Percentiles rank a stretch among this genome's conserved stretches.
These are phyloP conservation scores for Taphrina communis DNA, from an alignment of 1,139 yeast species.

Conservation along the genomic window DNA sequence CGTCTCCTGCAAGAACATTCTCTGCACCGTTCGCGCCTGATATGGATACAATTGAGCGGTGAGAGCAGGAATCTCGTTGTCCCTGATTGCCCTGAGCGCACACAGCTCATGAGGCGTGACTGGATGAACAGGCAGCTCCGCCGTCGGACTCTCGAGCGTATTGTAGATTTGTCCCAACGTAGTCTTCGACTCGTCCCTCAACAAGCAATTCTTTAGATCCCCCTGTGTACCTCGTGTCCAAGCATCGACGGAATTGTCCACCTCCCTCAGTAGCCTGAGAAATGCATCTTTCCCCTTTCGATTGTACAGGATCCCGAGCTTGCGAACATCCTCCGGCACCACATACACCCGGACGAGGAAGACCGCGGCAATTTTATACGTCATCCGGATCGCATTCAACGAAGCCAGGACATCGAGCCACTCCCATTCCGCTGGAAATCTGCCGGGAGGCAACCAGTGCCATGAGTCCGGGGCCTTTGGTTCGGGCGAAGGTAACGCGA, in stretches of 20 bases:
- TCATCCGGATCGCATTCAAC: slow-evolving; percentile 7
- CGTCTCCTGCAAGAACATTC: slow-evolving; percentile 64
- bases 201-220: not conserved
- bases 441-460: slow-evolving; percentile 30
- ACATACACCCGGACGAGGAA: slow-evolving; percentile 26
- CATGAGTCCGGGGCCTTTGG: slow-evolving; percentile 32
- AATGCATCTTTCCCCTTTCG: slow-evolving; percentile 6
- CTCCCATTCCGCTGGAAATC: slow-evolving; percentile 20
- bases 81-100: slow-evolving; percentile 11
- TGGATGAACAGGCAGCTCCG: not conserved
- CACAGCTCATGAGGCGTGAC: not conserved
- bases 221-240: not conserved
- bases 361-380: not conserved
- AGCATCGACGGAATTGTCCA: not conserved
- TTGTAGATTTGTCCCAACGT: slow-evolving; percentile 26
- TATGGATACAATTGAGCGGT: slow-evolving; percentile 61
- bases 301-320: not conserved
- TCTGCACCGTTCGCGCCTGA: slow-evolving; percentile 63
- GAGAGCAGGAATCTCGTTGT: slow-evolving; percentile 54
- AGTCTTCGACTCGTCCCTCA: not conserved
- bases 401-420: slow-evolving; percentile 29
- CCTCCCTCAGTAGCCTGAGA: not conserved
- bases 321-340: slow-evolving; percentile 19
- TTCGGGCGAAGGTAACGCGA: slow-evolving; percentile 23
- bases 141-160: slow-evolving; percentile 20